Percentiles rank a stretch among this genome's conserved stretches.
phyloP scores from a whole-genome alignment of 2,329 filamentous ascomycete species.

The Scleromitrula shiraiana region DNA sequence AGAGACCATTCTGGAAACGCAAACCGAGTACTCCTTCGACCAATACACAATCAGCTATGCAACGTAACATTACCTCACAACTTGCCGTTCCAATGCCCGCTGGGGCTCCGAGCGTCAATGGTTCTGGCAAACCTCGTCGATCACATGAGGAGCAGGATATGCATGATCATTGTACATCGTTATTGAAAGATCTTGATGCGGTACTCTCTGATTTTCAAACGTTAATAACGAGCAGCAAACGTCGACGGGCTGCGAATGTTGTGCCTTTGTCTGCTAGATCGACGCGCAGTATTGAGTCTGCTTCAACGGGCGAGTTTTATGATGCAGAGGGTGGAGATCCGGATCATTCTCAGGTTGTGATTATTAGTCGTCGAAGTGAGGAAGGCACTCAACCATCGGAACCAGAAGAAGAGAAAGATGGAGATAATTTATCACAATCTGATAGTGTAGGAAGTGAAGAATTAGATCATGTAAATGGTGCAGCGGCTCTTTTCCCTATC shows the following conservation, averaged over 20 bases:
- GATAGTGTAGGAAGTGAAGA: constrained; percentile 48
- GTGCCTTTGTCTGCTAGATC: constrained; percentile 41
- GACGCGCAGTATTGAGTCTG: constrained; percentile 67
- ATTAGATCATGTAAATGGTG: constrained; percentile 42
- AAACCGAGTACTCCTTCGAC: constrained; percentile 49
- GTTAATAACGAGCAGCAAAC: constrained; percentile 71
- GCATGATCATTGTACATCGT: constrained; percentile 72
- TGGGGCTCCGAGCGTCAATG: constrained; percentile 17
- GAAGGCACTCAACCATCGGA: constrained; percentile 48
- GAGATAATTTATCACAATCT: constrained; percentile 49
- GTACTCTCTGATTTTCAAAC: constrained; percentile 76
- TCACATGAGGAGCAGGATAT: constrained; percentile 55
- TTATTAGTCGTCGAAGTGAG: constrained; percentile 65
- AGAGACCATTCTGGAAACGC: constrained; percentile 82
- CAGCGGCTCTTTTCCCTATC: constrained; percentile 65
- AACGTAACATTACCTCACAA: constrained; percentile 23
- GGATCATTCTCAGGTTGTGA: constrained; percentile 59
- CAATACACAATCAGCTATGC: constrained; percentile 19
- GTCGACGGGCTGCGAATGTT: constrained; percentile 49
- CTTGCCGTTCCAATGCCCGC: constrained; percentile 23
- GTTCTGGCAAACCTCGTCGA: constrained; percentile 14
- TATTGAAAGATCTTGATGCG: constrained; percentile 78
- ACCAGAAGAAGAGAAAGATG: constrained; percentile 39
- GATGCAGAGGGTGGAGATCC: constrained; percentile 67
- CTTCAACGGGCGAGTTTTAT: constrained; percentile 83